Evolutionary conservation across 2,329 filamentous ascomycete species (phyloP), one percentile per base, ranked within the genome.

Genomic region (Trichophyton benhamiae): DNA sequence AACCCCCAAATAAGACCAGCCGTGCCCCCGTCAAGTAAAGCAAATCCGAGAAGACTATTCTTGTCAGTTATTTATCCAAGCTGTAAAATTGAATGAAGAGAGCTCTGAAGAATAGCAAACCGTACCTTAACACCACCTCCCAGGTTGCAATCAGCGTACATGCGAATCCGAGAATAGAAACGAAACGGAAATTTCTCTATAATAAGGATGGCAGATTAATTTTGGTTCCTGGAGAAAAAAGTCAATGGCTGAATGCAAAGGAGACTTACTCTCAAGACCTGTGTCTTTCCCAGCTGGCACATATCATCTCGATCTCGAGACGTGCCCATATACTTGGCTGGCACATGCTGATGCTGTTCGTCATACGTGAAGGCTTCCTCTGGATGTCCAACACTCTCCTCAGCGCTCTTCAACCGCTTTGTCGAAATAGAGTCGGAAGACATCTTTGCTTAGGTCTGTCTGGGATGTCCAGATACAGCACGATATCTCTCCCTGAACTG

Each of bases 121-220:
- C 11, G 33, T 63, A 76, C 72, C 73, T 73, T 36, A 77, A 69
- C 20, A 75, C 68, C 30, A 72, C 72, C 66, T 77, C 75, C 75
- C 76, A 78, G 38, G 75, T 78, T 52, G 71, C 70, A 41, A 77
- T 73, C 57, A 76, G 63, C 7, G 75, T 77, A 58, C 73, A 76
- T n/a, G 71, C 74, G 63, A 78, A 78, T 9, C 75, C 76, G 13
- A 78, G 65, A 60, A 78, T 78, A 0, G 76, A 76, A 36, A 77
- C 65, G 62, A 77, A 77, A 36, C 71, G 69, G 67, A 78, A 78
- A 60, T 77, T 77, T 65, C 76, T 69, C 76, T 78, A 58, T 38
- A 60, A n/a, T 44, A 15, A 58, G 20, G 57, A 41, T n/a, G 55
- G 58, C 15, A 49, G 30, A 38, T 57, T 30, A 55, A 33, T 38